Evolutionary conservation across 2,329 filamentous ascomycete species (phyloP).

Genomic region (Aspergillus amoenus): DNA sequence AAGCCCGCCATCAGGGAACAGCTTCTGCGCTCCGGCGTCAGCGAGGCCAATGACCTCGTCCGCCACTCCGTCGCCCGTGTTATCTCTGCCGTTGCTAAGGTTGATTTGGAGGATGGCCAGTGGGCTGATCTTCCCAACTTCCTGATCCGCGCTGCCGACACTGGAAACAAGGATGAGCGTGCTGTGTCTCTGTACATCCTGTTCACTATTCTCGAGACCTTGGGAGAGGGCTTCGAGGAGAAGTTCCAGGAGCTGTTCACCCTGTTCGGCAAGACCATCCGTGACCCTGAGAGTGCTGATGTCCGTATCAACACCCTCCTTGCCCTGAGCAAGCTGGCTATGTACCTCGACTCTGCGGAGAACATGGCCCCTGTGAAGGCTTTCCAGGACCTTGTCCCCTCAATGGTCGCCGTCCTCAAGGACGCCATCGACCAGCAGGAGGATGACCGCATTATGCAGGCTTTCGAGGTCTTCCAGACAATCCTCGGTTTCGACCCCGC

Average conservation of each 20-base stretch:
- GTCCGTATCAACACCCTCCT: conserved; percentile 94
- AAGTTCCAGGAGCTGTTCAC: conserved; percentile 77
- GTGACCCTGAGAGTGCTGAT: conserved; percentile 85
- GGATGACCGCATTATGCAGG: conserved; percentile 83
- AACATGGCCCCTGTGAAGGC: conserved; percentile 69
- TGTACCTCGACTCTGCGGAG: conserved; percentile 85
- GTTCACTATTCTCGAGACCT: conserved; percentile 84
- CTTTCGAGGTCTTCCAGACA: conserved; percentile 96
- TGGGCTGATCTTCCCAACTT: conserved; percentile 79
- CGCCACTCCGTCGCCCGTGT: conserved; percentile 86
- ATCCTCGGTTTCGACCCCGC: conserved; percentile 86
- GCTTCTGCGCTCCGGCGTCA: conserved; percentile 78
- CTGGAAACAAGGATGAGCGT: conserved; percentile 71
- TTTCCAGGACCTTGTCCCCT: conserved; percentile 78
- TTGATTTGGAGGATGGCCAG: conserved; percentile 83
- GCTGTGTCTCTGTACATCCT: conserved; percentile 93
- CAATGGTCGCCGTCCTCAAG: conserved; percentile 89
- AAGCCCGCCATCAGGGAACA: conserved; percentile 78
- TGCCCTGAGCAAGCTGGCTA: conserved; percentile 81
- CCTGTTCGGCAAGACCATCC: conserved; percentile 83
- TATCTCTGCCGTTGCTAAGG: conserved; percentile 79
- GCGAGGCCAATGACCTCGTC: conserved; percentile 72
- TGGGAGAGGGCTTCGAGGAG: conserved; percentile 79
- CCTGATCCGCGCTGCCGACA: conserved; percentile 76
- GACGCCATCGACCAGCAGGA: conserved; percentile 74